Evolutionary conservation across 2,329 filamentous ascomycete species (phyloP).

Genomic region (Ophiocordyceps robertsii): DNA sequence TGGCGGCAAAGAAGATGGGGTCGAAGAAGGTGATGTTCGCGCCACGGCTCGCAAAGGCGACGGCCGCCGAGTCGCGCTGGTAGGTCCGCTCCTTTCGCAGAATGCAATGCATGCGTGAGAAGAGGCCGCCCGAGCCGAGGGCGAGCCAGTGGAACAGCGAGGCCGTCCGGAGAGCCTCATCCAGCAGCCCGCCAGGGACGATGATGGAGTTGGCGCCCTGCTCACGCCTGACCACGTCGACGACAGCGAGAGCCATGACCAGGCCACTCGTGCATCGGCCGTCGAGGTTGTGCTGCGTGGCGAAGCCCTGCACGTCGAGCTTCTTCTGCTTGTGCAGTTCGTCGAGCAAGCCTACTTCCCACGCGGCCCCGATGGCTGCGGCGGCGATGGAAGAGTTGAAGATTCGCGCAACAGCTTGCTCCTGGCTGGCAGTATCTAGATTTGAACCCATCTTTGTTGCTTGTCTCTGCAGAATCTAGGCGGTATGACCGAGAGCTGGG

Average conservation of each 20-base stretch:
- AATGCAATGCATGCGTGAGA: too few relatives aligned
- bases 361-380: slow-evolving; percentile 2
- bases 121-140: slow-evolving; percentile 4
- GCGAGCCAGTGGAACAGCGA: slow-evolving; percentile 5
- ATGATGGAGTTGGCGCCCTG: neutral
- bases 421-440: neutral
- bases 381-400: slow-evolving; percentile 5
- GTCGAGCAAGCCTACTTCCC: slow-evolving; percentile 5
- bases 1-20: slow-evolving; percentile 1
- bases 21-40: slow-evolving; percentile 1
- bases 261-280: neutral
- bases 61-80: too few relatives aligned
- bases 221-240: neutral
- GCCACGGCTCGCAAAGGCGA: too few relatives aligned
- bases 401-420: neutral
- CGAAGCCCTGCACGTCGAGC: neutral
- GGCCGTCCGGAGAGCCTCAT: slow-evolving; percentile 3
- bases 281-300: neutral
- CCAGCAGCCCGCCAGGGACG: neutral
- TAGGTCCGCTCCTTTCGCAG: too few relatives aligned
- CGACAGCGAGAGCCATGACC: neutral
- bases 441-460: too few relatives aligned
- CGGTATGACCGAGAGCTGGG: too few relatives aligned
- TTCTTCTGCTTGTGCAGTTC: neutral
- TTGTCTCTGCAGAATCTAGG: too few relatives aligned